A percentile compares a stretch with the other conserved stretches of the same genome.
Evolutionary conservation across 2,329 filamentous ascomycete species (phyloP).

Genomic region (Ceratocystis cubensis): DNA sequence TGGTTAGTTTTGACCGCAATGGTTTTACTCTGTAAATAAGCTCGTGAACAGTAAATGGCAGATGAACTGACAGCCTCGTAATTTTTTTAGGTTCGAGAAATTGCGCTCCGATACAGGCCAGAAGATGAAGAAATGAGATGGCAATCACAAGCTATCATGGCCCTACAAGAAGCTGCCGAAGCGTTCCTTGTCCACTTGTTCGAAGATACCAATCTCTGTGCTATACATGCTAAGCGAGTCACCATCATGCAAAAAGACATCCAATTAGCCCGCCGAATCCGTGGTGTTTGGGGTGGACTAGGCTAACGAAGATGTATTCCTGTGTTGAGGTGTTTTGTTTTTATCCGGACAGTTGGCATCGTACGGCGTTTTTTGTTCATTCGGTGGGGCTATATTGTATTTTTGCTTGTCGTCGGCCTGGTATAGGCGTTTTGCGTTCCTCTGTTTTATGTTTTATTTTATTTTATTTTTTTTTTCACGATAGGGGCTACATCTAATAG

Average conservation of each 20-base stretch:
- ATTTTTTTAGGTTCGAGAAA: constrained; percentile 51
- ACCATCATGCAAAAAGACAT: constrained; percentile 99
- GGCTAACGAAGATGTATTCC: constrained; percentile 32
- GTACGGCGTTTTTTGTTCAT: not conserved
- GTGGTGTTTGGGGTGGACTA: constrained; percentile 62
- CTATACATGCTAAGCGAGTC: constrained; percentile 90
- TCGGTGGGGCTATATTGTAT: not conserved
- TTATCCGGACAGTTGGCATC: not conserved
- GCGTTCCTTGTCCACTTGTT: constrained; percentile 95
- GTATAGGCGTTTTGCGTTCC: constrained; percentile 13
- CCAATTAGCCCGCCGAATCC: constrained; percentile 71
- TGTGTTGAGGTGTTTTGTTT: not conserved
- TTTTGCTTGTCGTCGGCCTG: constrained; percentile 4
- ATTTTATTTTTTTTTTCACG: not conserved
- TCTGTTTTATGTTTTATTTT: not conserved
- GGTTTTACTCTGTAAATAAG: not conserved
- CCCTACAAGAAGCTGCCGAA: constrained; percentile 90
- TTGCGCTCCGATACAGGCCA: constrained; percentile 52
- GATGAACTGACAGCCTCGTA: constrained; percentile 20
- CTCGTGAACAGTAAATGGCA: not conserved
- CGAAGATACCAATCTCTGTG: constrained; percentile 90
- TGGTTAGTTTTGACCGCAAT: constrained; percentile 37
- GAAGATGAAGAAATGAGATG: constrained; percentile 64
- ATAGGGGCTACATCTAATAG: not conserved
- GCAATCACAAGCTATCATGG: constrained; percentile 90